Evolutionary conservation across 2,329 filamentous ascomycete species (phyloP).

Genomic region (Aureobasidium musti): DNA sequence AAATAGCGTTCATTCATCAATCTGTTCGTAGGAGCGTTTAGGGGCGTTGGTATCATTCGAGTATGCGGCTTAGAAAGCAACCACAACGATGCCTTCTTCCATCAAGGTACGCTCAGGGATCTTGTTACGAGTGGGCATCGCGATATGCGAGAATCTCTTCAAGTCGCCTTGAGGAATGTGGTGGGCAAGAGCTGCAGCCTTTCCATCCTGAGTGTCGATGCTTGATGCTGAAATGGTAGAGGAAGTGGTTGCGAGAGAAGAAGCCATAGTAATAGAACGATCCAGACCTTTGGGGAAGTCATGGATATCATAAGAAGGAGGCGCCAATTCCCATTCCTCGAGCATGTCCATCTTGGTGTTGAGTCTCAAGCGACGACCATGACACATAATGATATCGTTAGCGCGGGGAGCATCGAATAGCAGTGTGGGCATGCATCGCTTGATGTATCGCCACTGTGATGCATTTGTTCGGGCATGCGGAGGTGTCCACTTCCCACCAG

Average conservation of each 20-base stretch:
- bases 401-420: conserved; percentile 49
- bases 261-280: conserved; percentile 6
- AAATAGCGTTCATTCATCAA: conserved; percentile 2
- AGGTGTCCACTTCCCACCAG: conserved; percentile 42
- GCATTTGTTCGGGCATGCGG: conserved; percentile 40
- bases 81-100: conserved; percentile 19
- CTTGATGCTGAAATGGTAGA: conserved; percentile 11
- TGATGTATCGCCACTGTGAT: conserved; percentile 50
- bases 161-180: not conserved
- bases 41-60: not conserved
- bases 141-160: not conserved
- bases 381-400: conserved; percentile 49
- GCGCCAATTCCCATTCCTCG: conserved; percentile 46
- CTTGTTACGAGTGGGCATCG: not conserved
- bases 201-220: conserved; percentile 13
- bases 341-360: conserved; percentile 48
- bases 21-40: conserved; percentile 14
- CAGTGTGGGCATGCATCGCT: conserved; percentile 51
- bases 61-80: not conserved
- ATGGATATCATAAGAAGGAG: conserved; percentile 50
- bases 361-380: conserved; percentile 49
- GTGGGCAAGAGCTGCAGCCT: not conserved
- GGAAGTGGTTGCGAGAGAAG: conserved; percentile 15
- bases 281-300: conserved; percentile 36
- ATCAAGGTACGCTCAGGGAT: conserved; percentile 11